Conservation (phyloP, 75 land plant species). For the Pinus albicaulis region DNA sequence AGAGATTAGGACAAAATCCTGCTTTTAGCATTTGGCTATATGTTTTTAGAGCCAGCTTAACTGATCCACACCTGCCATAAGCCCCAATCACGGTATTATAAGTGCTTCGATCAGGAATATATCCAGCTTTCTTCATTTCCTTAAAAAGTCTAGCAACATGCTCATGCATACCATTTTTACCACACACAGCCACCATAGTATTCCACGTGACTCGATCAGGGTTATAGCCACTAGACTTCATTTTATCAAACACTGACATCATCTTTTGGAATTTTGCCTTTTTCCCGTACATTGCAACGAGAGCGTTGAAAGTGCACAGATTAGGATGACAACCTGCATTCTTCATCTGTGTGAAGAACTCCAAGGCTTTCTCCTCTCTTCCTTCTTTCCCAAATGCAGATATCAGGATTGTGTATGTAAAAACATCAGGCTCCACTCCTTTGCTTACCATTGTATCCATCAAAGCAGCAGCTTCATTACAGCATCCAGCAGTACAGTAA, state of each 20-base stretch:
- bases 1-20: conserved; percentile 63
- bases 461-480: conserved; percentile 61
- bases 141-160: conserved; percentile 55
- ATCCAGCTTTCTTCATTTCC: conserved; percentile 80
- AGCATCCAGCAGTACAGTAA: conserved; percentile 75
- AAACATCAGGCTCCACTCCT: conserved; percentile 76
- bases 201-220: conserved; percentile 94
- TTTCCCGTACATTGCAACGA: conserved; percentile 80
- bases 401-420: conserved; percentile 80
- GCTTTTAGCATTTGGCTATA: conserved; percentile 72
- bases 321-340: conserved; percentile 67
- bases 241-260: conserved; percentile 59
- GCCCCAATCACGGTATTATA: conserved; percentile 86
- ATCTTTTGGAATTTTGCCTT: conserved; percentile 58
- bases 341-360: conserved; percentile 65
- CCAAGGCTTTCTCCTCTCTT: conserved; percentile 59
- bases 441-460: conserved; percentile 57
- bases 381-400: conserved; percentile 73
- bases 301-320: conserved; percentile 77
- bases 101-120: conserved; percentile 75
- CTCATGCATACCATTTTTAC: conserved; percentile 53
- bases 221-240: conserved; percentile 61
- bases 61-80: conserved; percentile 89
- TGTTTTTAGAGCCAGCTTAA: conserved; percentile 45
- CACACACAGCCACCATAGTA: conserved; percentile 66